Evolutionary conservation across 129 eudicot species (phyloP).

Genomic region (Tanacetum coccineum): DNA sequence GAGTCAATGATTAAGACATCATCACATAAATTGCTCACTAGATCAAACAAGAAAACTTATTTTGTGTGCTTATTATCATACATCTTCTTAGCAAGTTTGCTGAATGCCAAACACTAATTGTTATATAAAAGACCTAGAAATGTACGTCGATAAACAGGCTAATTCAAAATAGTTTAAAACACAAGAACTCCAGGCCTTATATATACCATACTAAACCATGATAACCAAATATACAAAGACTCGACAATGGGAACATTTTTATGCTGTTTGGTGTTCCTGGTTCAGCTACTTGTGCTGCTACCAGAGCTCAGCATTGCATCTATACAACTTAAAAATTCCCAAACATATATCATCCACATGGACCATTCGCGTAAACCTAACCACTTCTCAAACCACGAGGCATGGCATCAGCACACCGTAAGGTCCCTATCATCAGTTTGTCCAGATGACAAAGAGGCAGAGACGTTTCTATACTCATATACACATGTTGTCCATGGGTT

Average conservation of each 20-base stretch:
- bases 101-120: too few relatives aligned
- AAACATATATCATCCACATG: conserved; percentile 41
- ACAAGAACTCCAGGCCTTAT: conserved; percentile 3
- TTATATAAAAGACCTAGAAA: conserved; percentile 7
- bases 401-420: conserved; percentile 33
- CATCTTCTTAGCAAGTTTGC: too few relatives aligned
- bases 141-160: conserved; percentile 10
- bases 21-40: neutral
- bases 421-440: conserved; percentile 21
- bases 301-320: conserved; percentile 6
- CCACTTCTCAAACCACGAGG: conserved; percentile 30
- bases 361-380: conserved; percentile 36
- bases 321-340: conserved; percentile 14
- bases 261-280: neutral
- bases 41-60: too few relatives aligned
- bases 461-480: conserved; percentile 30
- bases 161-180: neutral
- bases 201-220: conserved; percentile 3
- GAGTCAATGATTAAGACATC: neutral
- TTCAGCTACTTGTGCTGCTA: conserved; percentile 17
- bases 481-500: conserved; percentile 41
- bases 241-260: conserved; percentile 17
- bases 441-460: conserved; percentile 7
- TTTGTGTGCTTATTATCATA: too few relatives aligned
- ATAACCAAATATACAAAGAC: neutral